Base-by-base conservation (phyloP, 192 early-diverging fungal genomes). In the Chytriomyces confervae region DNA sequence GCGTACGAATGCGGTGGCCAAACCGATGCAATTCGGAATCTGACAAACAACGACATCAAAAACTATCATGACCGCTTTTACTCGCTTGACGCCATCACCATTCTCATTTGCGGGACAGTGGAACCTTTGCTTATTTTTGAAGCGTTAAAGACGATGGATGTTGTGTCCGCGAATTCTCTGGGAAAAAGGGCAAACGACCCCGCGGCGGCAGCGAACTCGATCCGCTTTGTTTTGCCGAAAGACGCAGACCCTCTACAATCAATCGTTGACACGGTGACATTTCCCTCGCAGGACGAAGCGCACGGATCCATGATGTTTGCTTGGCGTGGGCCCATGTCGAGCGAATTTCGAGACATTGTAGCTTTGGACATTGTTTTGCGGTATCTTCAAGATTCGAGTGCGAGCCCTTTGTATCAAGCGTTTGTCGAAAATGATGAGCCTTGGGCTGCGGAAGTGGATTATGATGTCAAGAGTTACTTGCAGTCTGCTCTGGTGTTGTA, bases 61-160 rank as follows among this genome's bases (percentile, higher is more conserved):
- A 85, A 81, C 29, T 96, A 96, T 80, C 95, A 96, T 77, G 74
- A 80, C 62, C 79, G 85, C 50, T 95, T 87, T 74, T 96, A 96
- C 74, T 86, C 90, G 50, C 80, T 89, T 13, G 89, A 89, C 71
- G 93, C 92, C 68, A 73, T 92, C 61, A 91, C 93, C 0, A 83
- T 92, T 10, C 85, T 95, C 3, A 79, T 96, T 61, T 72, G 87
- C 84, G 84, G 88, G 61, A 66, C 69, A 62, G 5, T 87, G 11
- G 69, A 82, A 49, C 87, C 85, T 0, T 67, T 79, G 0, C 61
- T 79, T 7, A 85, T 94, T 5, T 93, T 94, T 66, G 76, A 89
- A 5, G 62, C 61, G 16, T 53, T 76, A 11, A 29, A 84, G 81
- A 61, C 75, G 86, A 36, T 20, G 76, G 62, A 62, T 16, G 53